Evolutionary conservation across 2,329 filamentous ascomycete species (phyloP), one percentile per base, ranked within the genome.

Genomic region (Aspergillus aculeatinus): DNA sequence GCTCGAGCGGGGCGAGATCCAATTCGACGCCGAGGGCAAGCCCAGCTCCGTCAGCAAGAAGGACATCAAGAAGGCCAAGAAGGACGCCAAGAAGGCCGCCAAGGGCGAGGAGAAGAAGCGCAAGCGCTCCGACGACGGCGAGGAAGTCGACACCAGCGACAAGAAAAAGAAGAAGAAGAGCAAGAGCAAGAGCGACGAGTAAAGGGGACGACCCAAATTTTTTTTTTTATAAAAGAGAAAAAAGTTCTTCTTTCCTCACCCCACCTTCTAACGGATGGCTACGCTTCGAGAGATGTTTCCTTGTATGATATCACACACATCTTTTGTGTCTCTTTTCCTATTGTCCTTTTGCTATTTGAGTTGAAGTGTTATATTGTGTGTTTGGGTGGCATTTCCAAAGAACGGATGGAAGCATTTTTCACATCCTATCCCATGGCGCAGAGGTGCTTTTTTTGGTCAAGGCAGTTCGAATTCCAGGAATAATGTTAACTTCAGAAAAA

Each of bases 1-100:
- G 82, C 87, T 87, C 66, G 89, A 90, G 77, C 84, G 88, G 63
- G 90, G 90, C 42, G 88, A 92, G 70, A 89, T 92, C 65, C 81
- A 86, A 72, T 79, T 92, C 65, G 83, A 82, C 67, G 78, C 79
- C 12, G 85, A 89, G 62, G 89, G 89, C 59, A 87, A 83, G 55
- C 86, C 89, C 47, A 82, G 85, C 67, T 81, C 90, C 4, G 77
- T 87, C 68, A 90, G 86, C 81, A 91, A 91, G 83, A 91, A 91
- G 80, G 87, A 90, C 51, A 76, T 89, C 70, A 91, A 91, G 83
- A 89, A 90, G 81, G 79, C 83, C 60, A 86, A 85, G 78, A 89
- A 89, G 79, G 85, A 82, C 63, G 80, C 78, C 47, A 82, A 85
- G 72, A 85, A 86, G 69, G 81, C 80, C 16, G 76, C 77, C 52